Conservation (phyloP, 1,284 basidiomycete species). For the Waitea zeae region DNA sequence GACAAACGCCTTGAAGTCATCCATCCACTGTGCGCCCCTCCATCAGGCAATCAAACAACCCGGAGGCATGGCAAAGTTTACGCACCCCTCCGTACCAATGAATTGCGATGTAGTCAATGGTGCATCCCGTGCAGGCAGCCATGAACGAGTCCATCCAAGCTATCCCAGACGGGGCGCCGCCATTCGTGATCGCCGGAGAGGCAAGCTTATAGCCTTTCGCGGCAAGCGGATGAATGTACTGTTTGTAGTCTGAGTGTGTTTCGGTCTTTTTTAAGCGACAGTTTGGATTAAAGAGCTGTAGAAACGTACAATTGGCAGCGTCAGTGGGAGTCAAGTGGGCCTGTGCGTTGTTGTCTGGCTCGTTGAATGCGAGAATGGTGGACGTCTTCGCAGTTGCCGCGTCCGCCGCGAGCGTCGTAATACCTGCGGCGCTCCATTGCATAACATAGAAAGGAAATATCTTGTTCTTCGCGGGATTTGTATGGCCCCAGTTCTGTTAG, state of each 20-base stretch:
- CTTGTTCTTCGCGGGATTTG: background rate
- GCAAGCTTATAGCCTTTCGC: conserved; percentile 12
- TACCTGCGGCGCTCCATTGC: conserved; percentile 1
- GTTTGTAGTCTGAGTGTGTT: conserved; percentile 12
- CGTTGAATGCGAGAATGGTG: conserved; percentile 9
- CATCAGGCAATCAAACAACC: background rate
- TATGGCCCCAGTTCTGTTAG: conserved; percentile 1
- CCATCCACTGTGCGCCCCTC: background rate
- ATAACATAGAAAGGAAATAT: conserved; percentile 1
- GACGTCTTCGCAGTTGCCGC: background rate
- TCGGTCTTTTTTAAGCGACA: background rate
- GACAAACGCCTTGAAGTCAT: background rate
- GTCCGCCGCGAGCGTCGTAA: background rate
- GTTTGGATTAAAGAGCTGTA: background rate
- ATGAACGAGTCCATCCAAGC: conserved; percentile 10
- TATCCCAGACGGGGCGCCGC: conserved; percentile 10
- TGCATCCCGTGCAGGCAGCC: conserved; percentile 4
- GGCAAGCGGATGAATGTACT: conserved; percentile 13
- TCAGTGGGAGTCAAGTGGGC: conserved; percentile 10
- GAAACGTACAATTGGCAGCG: conserved; percentile 8
- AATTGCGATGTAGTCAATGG: conserved; percentile 4
- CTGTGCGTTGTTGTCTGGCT: conserved; percentile 12
- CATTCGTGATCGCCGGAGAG: conserved; percentile 13
- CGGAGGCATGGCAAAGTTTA: background rate
- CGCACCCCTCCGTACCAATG: conserved; percentile 3